Percentiles rank a stretch among this genome's conserved stretches.
These are phyloP conservation scores for Pugionium cornutum DNA, from an alignment of 345 rosid species.

Conservation along the genomic window DNA sequence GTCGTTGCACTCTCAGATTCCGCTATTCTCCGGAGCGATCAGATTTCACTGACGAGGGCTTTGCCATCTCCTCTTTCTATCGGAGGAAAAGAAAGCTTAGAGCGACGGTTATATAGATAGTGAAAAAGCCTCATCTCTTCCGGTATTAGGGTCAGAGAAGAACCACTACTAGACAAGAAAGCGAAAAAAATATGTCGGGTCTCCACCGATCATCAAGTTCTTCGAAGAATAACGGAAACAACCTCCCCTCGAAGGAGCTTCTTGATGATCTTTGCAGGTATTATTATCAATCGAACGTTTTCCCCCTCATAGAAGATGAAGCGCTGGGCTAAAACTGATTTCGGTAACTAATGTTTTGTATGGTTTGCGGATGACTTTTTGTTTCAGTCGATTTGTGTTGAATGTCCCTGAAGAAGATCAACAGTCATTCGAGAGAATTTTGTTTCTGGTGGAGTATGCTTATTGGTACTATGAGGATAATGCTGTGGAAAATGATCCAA, in stretches of 20 bases:
- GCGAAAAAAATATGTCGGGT: slow-evolving; percentile 52
- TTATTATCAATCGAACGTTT: not conserved
- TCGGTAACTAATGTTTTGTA: slow-evolving; percentile 16
- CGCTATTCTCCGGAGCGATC: slow-evolving; percentile 17
- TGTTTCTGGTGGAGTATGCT: slow-evolving; percentile 94
- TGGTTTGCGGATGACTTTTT: not conserved
- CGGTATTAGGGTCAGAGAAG: slow-evolving; percentile 38
- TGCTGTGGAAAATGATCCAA: slow-evolving; percentile 88
- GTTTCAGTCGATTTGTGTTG: slow-evolving; percentile 86
- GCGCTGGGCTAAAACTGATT: slow-evolving; percentile 16
- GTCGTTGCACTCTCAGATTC: not conserved
- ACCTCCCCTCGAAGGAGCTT: slow-evolving; percentile 89
- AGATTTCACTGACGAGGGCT: slow-evolving; percentile 24
- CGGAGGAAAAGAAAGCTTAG: not conserved
- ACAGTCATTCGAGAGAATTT: slow-evolving; percentile 93
- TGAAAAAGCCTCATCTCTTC: slow-evolving; percentile 4
- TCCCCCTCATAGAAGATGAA: not conserved
- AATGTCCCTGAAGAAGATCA: slow-evolving; percentile 98
- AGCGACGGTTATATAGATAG: slow-evolving; percentile 2
- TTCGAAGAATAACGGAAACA: slow-evolving; percentile 68
- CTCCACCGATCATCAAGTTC: slow-evolving; percentile 71
- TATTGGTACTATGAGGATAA: slow-evolving; percentile 99
- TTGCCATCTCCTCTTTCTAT: not conserved
- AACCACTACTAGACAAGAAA: slow-evolving; percentile 6
- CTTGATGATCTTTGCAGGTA: slow-evolving; percentile 99